A percentile compares a stretch with the other conserved stretches of the same genome.
phyloP scores from a whole-genome alignment of 768 basidiomycete species.

The Kondoa subrosea region DNA sequence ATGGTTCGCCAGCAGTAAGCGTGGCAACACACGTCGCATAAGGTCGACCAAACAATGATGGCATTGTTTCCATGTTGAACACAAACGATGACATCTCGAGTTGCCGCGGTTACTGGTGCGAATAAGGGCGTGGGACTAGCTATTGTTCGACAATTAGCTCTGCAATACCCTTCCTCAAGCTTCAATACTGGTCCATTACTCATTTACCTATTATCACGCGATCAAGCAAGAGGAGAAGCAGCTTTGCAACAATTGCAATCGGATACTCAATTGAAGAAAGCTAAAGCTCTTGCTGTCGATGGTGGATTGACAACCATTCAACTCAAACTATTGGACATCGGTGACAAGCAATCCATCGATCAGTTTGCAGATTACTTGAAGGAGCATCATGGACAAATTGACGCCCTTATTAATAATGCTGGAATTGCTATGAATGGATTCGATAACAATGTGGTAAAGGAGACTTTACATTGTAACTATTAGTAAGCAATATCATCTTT shows the following conservation, averaged over 20 bases:
- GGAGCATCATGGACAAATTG: slow-evolving; percentile 20
- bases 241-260: slow-evolving; percentile 15
- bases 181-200: slow-evolving; percentile 19
- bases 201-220: slow-evolving; percentile 21
- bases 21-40: too few relatives aligned
- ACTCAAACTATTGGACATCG: slow-evolving; percentile 21
- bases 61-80: background rate
- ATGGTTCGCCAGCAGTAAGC: too few relatives aligned
- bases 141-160: slow-evolving; percentile 17
- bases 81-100: background rate
- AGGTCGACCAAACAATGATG: background rate
- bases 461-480: slow-evolving; percentile 23
- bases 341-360: slow-evolving; percentile 19
- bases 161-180: slow-evolving; percentile 14
- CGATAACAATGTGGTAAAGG: slow-evolving; percentile 20
- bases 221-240: slow-evolving; percentile 13
- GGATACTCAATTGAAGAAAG: slow-evolving; percentile 1
- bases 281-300: slow-evolving; percentile 14
- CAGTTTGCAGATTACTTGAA: slow-evolving; percentile 13
- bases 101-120: background rate
- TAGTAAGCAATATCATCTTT: background rate
- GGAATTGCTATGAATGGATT: slow-evolving; percentile 18
- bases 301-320: slow-evolving; percentile 13
- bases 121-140: slow-evolving; percentile 18
- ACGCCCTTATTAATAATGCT: slow-evolving; percentile 25